These are phyloP conservation scores for Cryoendolithus antarcticus DNA, from an alignment of 2,329 filamentous ascomycete genomes.

Conservation along the genomic window DNA sequence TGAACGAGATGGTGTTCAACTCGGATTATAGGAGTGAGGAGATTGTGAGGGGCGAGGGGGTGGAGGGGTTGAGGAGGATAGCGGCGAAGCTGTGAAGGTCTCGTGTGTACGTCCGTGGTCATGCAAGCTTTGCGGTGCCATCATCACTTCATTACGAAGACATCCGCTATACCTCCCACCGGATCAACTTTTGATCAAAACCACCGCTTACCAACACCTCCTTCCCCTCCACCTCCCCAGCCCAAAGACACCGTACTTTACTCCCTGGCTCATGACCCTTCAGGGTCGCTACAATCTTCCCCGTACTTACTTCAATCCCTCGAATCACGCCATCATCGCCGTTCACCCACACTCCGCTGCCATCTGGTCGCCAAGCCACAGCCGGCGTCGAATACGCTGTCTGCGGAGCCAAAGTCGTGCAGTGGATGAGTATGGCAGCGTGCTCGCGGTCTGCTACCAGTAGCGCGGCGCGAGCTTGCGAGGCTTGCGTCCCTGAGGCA, in stretches of 20 bases:
- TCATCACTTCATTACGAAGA: no score
- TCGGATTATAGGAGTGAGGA: slow-evolving; percentile 37
- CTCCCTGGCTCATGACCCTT: slow-evolving; percentile 44
- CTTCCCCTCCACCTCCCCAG: slow-evolving; percentile 30
- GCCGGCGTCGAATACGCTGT: slow-evolving; percentile 52
- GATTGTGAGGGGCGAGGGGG: slow-evolving; percentile 33
- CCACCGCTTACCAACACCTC: slow-evolving; percentile 51
- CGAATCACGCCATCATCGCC: slow-evolving; percentile 51
- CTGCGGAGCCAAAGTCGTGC: slow-evolving; percentile 50
- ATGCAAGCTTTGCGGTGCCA: no score
- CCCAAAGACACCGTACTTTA: slow-evolving; percentile 48
- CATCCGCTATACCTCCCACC: slow-evolving; percentile 15
- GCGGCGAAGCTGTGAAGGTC: slow-evolving; percentile 18
- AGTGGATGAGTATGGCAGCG: slow-evolving; percentile 47
- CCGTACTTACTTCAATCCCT: slow-evolving; percentile 46
- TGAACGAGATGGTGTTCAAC: slow-evolving; percentile 41
- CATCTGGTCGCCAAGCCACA: slow-evolving; percentile 49
- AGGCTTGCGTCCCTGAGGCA: slow-evolving; percentile 33
- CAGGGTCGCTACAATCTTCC: slow-evolving; percentile 42
- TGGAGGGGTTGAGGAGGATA: slow-evolving; percentile 16
- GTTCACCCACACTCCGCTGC: slow-evolving; percentile 51
- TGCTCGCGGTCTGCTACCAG: slow-evolving; percentile 44
- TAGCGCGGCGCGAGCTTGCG: slow-evolving; percentile 39
- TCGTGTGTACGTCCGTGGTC: no score
- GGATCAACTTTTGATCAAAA: slow-evolving; percentile 49